A percentile compares a stretch with the other conserved stretches of the same genome.
These are phyloP conservation scores for Ophiobolus disseminans DNA, from an alignment of 2,329 filamentous ascomycete genomes.

Conservation along the genomic window DNA sequence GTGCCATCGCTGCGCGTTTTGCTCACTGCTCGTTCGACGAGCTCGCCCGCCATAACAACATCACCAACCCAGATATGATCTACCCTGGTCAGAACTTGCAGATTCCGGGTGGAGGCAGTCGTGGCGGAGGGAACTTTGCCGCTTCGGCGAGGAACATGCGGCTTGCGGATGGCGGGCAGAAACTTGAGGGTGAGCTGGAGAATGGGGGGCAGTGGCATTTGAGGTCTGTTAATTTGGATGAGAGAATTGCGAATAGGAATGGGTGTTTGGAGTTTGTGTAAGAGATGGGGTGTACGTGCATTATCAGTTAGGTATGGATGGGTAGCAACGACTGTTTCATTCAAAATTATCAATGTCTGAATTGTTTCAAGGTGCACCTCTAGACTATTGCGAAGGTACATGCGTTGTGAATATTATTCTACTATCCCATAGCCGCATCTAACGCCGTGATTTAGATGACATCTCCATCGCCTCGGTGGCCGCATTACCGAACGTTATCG, in stretches of 20 bases:
- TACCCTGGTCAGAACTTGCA: slow-evolving; percentile 36
- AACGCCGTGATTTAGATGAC: too few species aligned
- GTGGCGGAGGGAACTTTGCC: slow-evolving; percentile 32
- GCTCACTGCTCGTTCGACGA: slow-evolving; percentile 36
- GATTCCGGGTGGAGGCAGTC: slow-evolving; percentile 27
- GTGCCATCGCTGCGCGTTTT: slow-evolving; percentile 32
- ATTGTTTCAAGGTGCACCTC: too few species aligned
- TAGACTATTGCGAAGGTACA: too few species aligned
- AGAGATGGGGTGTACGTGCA: too few species aligned
- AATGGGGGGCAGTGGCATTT: slow-evolving; percentile 25
- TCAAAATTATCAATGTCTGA: too few species aligned
- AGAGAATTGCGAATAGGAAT: slow-evolving; percentile 33
- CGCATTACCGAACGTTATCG: too few species aligned
- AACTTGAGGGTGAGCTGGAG: slow-evolving; percentile 29
- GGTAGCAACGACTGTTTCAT: too few species aligned
- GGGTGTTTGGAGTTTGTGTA: slow-evolving; percentile 34
- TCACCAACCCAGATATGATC: slow-evolving; percentile 35
- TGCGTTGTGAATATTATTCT: too few species aligned
- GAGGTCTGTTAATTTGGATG: slow-evolving; percentile 30
- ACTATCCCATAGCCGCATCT: too few species aligned
- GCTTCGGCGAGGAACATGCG: slow-evolving; percentile 29
- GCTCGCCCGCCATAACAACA: slow-evolving; percentile 33
- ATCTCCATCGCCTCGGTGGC: too few species aligned
- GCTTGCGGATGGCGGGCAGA: slow-evolving; percentile 29
- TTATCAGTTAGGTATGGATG: too few species aligned